Base-by-base conservation (phyloP, 106 monocot species). In the Platanthera zijinensis region DNA sequence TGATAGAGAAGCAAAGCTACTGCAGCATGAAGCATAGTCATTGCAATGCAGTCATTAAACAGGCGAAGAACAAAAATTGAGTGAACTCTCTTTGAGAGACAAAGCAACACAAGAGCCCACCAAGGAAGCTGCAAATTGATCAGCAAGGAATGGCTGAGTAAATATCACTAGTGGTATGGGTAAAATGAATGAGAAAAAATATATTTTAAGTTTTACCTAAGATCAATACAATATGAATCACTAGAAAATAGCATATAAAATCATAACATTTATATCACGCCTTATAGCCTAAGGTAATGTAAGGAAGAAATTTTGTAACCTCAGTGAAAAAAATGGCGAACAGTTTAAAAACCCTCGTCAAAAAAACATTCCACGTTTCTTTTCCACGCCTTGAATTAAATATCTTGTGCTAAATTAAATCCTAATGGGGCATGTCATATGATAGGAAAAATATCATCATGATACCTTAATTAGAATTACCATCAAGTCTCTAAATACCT, bases 41-140 rank as follows among this genome's bases (percentile, higher is more conserved):
- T 94, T 45, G 99, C 92, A 80, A 94, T 85, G 84, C 99, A 94
- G 82, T 99, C 99, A 76, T 99, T 99, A 78, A 99, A 99, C 21
- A 99, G 92, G 15, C 94, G 99, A 49, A 99, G 92, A 85, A 99
- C 80, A 80, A 94, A 99, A 62, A 99, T 94, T 25, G 94, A 99
- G 64, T 99, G 99, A 53, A 99, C 62, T 75, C 99, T 84, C 90
- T 92, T 99, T 78, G 99, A 99, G 75, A 99, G 82, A 76, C 86
- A 92, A 73, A 99, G 94, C 82, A 99, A 85, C 28, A 82, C 80
- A 82, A 94, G 62, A 66, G 86, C 92, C 99, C 99, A 99, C 88
- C 89, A 90, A 54, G 99, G 94, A 81, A 99, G 84, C 99, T 99
- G 86, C 74, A 82, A 82, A 51, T 47, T 70, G 70, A 3, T 15